Evolutionary conservation across 2,329 filamentous ascomycete species (phyloP).

Genomic region (Aspergillus sp.): DNA sequence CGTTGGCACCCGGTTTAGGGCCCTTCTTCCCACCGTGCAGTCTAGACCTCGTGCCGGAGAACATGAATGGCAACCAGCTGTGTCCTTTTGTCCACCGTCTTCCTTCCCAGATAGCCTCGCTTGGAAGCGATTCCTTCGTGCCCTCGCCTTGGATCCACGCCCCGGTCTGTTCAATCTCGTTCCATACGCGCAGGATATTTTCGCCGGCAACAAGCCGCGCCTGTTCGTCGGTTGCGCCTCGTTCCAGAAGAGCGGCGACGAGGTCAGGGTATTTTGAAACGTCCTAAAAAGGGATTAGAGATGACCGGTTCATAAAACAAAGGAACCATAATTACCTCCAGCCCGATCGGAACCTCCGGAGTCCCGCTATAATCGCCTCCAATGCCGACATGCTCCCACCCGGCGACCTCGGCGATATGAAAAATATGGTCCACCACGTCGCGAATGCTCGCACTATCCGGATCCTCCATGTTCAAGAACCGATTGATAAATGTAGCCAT

Average conservation of each 20-base stretch:
- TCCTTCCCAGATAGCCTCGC: neutral
- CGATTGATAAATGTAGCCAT: constrained; percentile 5
- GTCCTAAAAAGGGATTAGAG: neutral
- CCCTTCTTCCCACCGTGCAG: neutral
- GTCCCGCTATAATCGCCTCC: constrained; percentile 27
- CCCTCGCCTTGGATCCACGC: neutral
- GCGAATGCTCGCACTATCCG: neutral
- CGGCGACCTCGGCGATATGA: constrained; percentile 16
- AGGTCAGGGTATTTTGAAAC: neutral
- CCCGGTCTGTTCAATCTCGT: neutral
- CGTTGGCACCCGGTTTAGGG: neutral
- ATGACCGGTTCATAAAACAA: too few species aligned
- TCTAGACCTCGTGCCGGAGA: neutral
- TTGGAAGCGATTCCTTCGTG: neutral
- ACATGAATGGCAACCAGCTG: neutral
- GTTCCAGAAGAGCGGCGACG: neutral
- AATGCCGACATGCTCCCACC: constrained; percentile 41
- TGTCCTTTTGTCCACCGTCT: neutral
- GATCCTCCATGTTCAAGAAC: neutral
- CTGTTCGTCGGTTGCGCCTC: constrained; percentile 4
- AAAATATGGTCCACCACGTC: constrained; percentile 4
- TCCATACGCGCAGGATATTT: constrained; percentile 6
- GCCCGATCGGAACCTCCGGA: neutral
- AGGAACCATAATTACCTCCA: neutral
- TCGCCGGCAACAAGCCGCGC: neutral